Conservation (phyloP, 345 rosid species). For the Turnera subulata region DNA sequence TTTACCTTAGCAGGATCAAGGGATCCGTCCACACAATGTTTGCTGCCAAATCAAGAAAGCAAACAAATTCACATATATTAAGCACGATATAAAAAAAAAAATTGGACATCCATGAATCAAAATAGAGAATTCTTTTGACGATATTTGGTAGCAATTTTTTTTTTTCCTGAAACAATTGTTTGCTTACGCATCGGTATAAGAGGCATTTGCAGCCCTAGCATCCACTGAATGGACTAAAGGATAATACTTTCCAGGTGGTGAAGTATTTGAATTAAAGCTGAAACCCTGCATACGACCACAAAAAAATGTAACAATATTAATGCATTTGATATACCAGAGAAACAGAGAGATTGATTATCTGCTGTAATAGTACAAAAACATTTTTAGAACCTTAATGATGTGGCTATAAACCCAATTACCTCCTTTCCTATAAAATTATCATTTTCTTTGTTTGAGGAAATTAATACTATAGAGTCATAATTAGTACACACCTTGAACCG, state of each 20-base stretch:
- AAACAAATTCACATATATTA: too few relatives aligned
- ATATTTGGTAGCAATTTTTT: too few relatives aligned
- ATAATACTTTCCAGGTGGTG: conserved; percentile 1
- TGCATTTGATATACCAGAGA: too few relatives aligned
- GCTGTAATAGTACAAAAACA: too few relatives aligned
- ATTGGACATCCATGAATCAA: not conserved
- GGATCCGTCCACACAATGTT: not conserved
- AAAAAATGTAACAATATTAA: too few relatives aligned
- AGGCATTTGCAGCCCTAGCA: conserved; percentile 10
- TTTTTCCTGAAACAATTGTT: too few relatives aligned
- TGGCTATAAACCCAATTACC: not conserved
- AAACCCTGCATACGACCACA: too few relatives aligned
- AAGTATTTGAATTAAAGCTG: conserved; percentile 7
- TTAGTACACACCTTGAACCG: conserved; percentile 62
- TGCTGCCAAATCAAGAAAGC: not conserved
- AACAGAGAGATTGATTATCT: conserved; percentile 1
- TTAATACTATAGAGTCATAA: too few relatives aligned
- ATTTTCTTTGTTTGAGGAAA: too few relatives aligned
- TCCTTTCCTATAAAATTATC: too few relatives aligned
- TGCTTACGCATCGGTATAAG: conserved; percentile 1
- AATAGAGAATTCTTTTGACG: not conserved
- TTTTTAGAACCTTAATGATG: too few relatives aligned
- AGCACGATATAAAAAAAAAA: too few relatives aligned
- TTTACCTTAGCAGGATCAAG: not conserved
- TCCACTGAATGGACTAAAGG: conserved; percentile 5